Evolutionary conservation across 2,329 filamentous ascomycete genomes (phyloP), one percentile per base, ranked within the genome.

Genomic region (Talaromyces sp.): DNA sequence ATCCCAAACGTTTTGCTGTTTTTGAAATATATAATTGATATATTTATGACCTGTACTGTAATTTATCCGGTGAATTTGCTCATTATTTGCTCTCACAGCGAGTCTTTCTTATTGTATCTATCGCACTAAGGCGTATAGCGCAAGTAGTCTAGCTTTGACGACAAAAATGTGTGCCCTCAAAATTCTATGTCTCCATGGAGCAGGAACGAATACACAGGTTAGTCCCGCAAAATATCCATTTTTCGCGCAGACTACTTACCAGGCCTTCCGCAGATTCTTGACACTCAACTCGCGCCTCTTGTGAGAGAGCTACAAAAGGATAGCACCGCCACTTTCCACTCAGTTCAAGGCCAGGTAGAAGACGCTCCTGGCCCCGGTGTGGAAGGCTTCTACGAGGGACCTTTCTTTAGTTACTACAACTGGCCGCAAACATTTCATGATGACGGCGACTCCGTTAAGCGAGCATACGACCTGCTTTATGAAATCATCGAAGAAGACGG

Each of bases 341-440:
- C 73, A 31, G 64, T 73, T 14, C 73, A 75, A 65, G 74, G 73
- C 41, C 70, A 74, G 3, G 62, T 75, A 31, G 73, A 75, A 54
- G 24, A 31, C n/a, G 70, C 70, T 4, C 69, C 73, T 2, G 73
- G 72, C 0, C 72, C 73, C 8, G 74, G 74, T 1, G 73, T 76
- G 4, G 68, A 70, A 16, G 71, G 69, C 11, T 71, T 69, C 65
- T 74, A 70, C 67, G 73, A 76, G 3, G 72, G 70, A 9, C 75
- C 75, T 35, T 75, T 72, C 64, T 73, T 71, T 64, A 75, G 71
- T 66, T 78, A 73, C 67, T 73, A 74, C 65, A 70, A 71, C 22
- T 74, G 72, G 52, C 70, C 72, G 24, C 71, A 69, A 56, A 68
- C 68, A 3, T 68, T 73, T 57, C 3, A 54, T 19, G 69, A 70